These are phyloP conservation scores for Exophiala bonariae DNA, from an alignment of 2,329 filamentous ascomycete genomes.

Conservation along the genomic window DNA sequence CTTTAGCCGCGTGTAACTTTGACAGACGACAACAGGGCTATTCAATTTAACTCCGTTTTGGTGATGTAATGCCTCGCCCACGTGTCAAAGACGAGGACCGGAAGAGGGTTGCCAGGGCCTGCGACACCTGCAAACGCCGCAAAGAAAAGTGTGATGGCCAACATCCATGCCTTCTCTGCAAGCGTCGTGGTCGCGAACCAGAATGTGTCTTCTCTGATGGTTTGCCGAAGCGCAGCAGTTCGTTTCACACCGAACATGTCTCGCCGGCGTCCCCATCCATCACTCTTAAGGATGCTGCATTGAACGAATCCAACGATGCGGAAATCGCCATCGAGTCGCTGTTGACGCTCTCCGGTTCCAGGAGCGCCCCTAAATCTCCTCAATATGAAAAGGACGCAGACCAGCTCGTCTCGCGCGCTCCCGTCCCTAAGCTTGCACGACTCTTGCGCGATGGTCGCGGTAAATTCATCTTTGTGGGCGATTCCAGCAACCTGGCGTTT, in stretches of 20 bases:
- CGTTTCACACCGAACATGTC: background rate
- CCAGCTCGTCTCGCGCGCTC: constrained; percentile 28
- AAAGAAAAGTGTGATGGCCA: constrained; percentile 56
- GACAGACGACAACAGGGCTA: background rate
- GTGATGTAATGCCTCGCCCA: constrained; percentile 28
- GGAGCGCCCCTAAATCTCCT: constrained; percentile 24
- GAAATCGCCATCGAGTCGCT: constrained; percentile 30
- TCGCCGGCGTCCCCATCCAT: constrained; percentile 16
- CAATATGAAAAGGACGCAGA: constrained; percentile 17
- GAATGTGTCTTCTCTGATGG: constrained; percentile 42
- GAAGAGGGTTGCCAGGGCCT: constrained; percentile 28
- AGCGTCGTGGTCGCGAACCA: constrained; percentile 41
- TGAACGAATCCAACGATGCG: constrained; percentile 26
- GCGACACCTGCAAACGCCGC: constrained; percentile 34
- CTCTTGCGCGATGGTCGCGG: constrained; percentile 54
- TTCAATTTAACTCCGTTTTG: constrained; percentile 2
- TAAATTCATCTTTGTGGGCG: constrained; percentile 56
- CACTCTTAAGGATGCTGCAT: constrained; percentile 20
- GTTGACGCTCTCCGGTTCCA: constrained; percentile 26
- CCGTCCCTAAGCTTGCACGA: constrained; percentile 44
- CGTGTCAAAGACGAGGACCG: constrained; percentile 30
- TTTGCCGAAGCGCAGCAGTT: constrained; percentile 13
- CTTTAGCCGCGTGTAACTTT: background rate
- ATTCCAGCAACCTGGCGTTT: constrained; percentile 55
- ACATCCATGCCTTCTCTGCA: constrained; percentile 53